Conservation (phyloP, 202 grass and related monocot genomes). For the Schoenoplectus triqueter region DNA sequence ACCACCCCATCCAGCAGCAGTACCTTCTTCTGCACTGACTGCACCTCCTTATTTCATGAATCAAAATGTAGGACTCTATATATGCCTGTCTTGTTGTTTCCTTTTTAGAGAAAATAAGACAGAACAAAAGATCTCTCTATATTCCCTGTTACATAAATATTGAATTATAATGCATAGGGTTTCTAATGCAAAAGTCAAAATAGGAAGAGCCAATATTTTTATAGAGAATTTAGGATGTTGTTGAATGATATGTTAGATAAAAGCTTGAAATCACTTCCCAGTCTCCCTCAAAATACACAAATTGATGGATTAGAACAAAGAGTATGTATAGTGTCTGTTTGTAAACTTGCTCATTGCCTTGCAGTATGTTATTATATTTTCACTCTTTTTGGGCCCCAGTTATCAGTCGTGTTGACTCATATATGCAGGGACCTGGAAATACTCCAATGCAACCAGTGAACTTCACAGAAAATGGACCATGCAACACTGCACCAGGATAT, state of each 20-base stretch:
- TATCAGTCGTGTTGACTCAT: constrained; percentile 6
- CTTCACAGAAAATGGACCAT: constrained; percentile 35
- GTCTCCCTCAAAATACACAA: not conserved
- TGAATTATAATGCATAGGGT: constrained; percentile 51
- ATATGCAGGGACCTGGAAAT: constrained; percentile 41
- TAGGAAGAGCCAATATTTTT: constrained; percentile 57
- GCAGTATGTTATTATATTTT: constrained; percentile 1
- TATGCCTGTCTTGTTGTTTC: constrained; percentile 24
- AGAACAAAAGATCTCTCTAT: constrained; percentile 42
- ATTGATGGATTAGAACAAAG: not conserved
- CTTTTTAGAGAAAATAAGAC: constrained; percentile 42
- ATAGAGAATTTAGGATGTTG: constrained; percentile 26
- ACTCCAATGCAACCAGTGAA: constrained; percentile 34
- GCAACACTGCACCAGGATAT: constrained; percentile 33
- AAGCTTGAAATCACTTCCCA: constrained; percentile 16
- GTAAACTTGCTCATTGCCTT: not conserved
- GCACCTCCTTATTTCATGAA: constrained; percentile 66
- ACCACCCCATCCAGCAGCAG: constrained; percentile 53
- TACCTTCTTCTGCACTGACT: constrained; percentile 38
- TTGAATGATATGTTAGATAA: not conserved
- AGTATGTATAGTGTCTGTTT: not conserved
- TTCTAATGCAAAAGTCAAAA: constrained; percentile 39
- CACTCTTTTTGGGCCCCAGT: not conserved
- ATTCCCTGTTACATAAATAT: constrained; percentile 49
- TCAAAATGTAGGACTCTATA: constrained; percentile 63